Base-by-base conservation (phyloP, 2,329 filamentous ascomycete species). In the Ceratocystis diversiconidia region DNA sequence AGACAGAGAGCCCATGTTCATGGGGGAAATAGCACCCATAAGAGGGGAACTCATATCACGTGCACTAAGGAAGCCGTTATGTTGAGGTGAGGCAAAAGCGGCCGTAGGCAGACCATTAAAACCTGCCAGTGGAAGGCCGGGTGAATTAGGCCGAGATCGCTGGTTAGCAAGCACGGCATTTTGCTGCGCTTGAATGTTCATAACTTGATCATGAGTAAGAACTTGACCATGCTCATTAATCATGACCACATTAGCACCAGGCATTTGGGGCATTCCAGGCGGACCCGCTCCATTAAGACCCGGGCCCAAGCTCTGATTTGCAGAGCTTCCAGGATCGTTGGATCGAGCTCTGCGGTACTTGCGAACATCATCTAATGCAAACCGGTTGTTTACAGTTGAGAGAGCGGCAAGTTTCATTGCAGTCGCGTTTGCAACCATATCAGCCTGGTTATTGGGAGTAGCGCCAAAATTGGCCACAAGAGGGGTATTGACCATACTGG, bases 371-470 rank as follows among this genome's bases (percentile, higher is more conserved):
- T 99, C 94, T 67, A 99, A 81, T 63, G 94, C 92, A 72, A 99
- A 96, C 52, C 94, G 89, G 75, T 97, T 99, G 79, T 97, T 99
- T 62, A 99, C 94, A 2, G 94, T 99, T 4, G 92, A 97, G 59
- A 99, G 80, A 19, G 94, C 94, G 59, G 94, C 94, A 63, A 99
- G 83, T 76, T 99, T 99, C 94, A 99, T 99, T 25, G 94, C 94
- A 17, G 94, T 97, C 30, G 94, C 94, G 73, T 97, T 99, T 67
- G 94, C 94, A 66, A 99, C 88, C 92, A 97, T 97, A 72, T 99
- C 94, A 17, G 91, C 92, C 74, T 96, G 92, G 70, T 82, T 74
- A 64, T 67, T 68, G 15, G 66, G 25, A 76, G 84, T 86, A 71
- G 76, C 82, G 68, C 75, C 75, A 75, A 97, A 99, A 70, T 86